Evolutionary conservation across 257 asterid genomes (phyloP), one percentile per base, ranked within the genome.

Genomic region (Solanum clarkiae): DNA sequence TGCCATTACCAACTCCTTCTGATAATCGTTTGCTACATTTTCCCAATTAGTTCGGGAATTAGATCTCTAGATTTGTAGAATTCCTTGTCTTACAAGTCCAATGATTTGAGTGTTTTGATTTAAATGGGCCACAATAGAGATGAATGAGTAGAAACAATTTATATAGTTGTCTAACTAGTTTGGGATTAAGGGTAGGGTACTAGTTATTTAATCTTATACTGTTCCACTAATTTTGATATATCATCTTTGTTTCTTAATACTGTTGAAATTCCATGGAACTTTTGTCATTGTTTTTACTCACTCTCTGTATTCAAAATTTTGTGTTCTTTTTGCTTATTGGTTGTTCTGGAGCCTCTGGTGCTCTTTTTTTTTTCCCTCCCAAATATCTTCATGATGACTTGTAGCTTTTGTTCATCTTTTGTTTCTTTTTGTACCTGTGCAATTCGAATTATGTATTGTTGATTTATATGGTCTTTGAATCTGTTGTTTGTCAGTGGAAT

Each of bases 401-500:
- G 44, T 75, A 72, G 40, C 2, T 51, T 77, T 51, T 51, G 29
- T 71, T 20, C 32, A 5, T 83, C 68, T 11, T 24, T 55, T 62
- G 56, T 83, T 47, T 65, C 32, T 66, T 32, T 83, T 32, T 51
- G 42, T 24, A 68, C 36, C 9, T 32, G 80, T 29, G 47, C 86
- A 29, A 42, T 12, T 69, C 20, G 42, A 84, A 29, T 10, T 12
- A 45, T 29, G 57, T 12, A 8, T 84, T 69, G 20, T 51, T 83
- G 62, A 83, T 66, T 51, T 26, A 55, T 45, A 13, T 42, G 15
- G 17, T 32, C 14, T 29, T 62, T 87, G 29, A 79, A 80, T 80
- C 40, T 65, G 84, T 86, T 86, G 80, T 84, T 79, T 91, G 47
- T 89, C 98, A 95, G 99, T 92, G 99, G 99, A 84, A 94, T 95